Evolutionary conservation across 2,329 filamentous ascomycete species (phyloP).

Genomic region (Meredithiella fracta): DNA sequence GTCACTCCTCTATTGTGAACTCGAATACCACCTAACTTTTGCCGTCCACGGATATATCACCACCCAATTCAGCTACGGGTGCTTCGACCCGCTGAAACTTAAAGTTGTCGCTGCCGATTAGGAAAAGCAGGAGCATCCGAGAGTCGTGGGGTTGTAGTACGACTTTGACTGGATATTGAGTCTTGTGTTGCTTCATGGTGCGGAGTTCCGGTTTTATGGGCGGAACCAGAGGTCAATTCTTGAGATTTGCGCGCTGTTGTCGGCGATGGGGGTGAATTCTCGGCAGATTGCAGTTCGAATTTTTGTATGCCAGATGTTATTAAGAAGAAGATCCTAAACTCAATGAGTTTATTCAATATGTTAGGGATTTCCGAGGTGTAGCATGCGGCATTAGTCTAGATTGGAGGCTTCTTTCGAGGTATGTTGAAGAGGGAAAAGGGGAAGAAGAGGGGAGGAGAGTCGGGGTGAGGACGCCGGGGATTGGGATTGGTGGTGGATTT

Average conservation of each 20-base stretch:
- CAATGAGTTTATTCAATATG: constrained; percentile 33
- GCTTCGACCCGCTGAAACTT: constrained; percentile 33
- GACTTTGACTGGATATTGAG: constrained; percentile 45
- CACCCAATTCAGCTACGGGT: constrained; percentile 37
- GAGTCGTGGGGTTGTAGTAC: constrained; percentile 40
- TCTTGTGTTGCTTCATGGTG: constrained; percentile 31
- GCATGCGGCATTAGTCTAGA: constrained; percentile 32
- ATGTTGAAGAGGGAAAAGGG: constrained; percentile 31
- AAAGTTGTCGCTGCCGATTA: constrained; percentile 35
- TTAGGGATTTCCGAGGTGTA: constrained; percentile 29
- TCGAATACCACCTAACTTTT: constrained; percentile 37
- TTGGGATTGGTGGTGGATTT: constrained; percentile 2
- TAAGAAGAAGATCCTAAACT: constrained; percentile 39
- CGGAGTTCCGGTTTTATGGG: constrained; percentile 39
- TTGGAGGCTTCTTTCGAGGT: constrained; percentile 37
- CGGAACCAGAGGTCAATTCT: constrained; percentile 26
- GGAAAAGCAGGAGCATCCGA: constrained; percentile 35
- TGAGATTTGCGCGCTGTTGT: constrained; percentile 32
- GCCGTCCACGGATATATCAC: constrained; percentile 36
- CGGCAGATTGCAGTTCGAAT: constrained; percentile 36
- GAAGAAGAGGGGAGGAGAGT: constrained; percentile 17
- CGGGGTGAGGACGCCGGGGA: constrained; percentile 15
- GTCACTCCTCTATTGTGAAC: constrained; percentile 41
- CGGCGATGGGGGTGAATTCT: constrained; percentile 36
- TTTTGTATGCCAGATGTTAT: constrained; percentile 42